These are phyloP conservation scores for Urtica urens DNA, from an alignment of 306 rosid species.

Conservation along the genomic window DNA sequence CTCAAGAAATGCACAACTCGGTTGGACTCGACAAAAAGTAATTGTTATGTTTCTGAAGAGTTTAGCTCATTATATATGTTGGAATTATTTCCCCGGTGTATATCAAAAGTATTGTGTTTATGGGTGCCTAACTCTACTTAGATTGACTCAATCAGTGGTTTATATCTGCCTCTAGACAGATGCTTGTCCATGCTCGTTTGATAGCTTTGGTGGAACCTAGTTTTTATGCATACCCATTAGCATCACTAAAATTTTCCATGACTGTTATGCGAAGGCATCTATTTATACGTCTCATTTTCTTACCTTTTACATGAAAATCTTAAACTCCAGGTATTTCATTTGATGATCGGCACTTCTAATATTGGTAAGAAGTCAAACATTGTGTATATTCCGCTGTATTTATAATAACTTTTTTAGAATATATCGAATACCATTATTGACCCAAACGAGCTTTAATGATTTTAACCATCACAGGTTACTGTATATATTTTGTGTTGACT, in stretches of 20 bases:
- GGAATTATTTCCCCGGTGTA: neutral
- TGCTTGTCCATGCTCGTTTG: conserved; percentile 1
- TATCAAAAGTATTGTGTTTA: neutral
- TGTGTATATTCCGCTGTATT: conserved; percentile 1
- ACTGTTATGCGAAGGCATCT: too few relatives aligned
- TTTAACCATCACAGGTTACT: conserved; percentile 55
- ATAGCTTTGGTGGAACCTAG: neutral
- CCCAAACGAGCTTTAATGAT: neutral
- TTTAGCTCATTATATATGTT: neutral
- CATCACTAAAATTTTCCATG: neutral
- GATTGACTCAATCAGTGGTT: neutral
- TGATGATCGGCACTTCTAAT: conserved; percentile 84
- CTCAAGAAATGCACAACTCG: conserved; percentile 40
- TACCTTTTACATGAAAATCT: conserved; percentile 3
- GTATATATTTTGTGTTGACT: conserved; percentile 49
- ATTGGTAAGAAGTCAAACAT: conserved; percentile 41
- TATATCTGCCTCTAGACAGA: neutral
- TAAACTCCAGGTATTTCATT: conserved; percentile 77
- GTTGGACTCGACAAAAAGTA: conserved; percentile 97
- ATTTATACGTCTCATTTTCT: too few relatives aligned
- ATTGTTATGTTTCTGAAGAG: conserved; percentile 13
- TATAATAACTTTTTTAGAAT: neutral
- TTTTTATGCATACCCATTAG: neutral
- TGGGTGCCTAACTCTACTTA: too few relatives aligned
- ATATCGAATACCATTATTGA: neutral